Evolutionary conservation across 495 filamentous ascomycete species (phyloP).

Genomic region (Lophiostoma macrostomum): DNA sequence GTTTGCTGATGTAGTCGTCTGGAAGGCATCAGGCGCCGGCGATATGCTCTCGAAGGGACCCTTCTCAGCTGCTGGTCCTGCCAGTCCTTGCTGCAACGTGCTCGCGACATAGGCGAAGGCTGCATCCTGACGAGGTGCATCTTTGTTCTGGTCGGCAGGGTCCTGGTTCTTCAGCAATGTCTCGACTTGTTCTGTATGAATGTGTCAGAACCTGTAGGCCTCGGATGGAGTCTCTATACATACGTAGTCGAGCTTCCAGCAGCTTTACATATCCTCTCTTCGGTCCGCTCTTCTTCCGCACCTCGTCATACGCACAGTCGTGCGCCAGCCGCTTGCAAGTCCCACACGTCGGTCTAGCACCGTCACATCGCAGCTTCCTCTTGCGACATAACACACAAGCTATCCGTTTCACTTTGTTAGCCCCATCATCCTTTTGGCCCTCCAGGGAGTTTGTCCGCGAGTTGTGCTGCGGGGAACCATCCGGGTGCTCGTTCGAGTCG

Average conservation of each 20-base stretch:
- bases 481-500: slow-evolving; percentile 28
- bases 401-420: slow-evolving; percentile 85
- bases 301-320: slow-evolving; percentile 92
- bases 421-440: slow-evolving; percentile 51
- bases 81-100: slow-evolving; percentile 7
- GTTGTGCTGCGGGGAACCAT: neutral
- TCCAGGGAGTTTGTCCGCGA: slow-evolving; percentile 33
- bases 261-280: slow-evolving; percentile 99
- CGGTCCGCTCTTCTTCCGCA: slow-evolving; percentile 93
- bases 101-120: slow-evolving; percentile 25
- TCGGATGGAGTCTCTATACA: slow-evolving; percentile 31
- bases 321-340: slow-evolving; percentile 89
- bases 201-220: slow-evolving; percentile 3
- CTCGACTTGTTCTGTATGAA: slow-evolving; percentile 80
- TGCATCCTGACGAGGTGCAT: slow-evolving; percentile 10
- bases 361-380: slow-evolving; percentile 83
- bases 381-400: slow-evolving; percentile 96
- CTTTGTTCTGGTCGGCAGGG: slow-evolving; percentile 17
- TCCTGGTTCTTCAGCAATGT: slow-evolving; percentile 78
- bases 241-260: slow-evolving; percentile 89
- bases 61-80: slow-evolving; percentile 1
- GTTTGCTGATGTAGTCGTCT: slow-evolving; percentile 26
- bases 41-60: slow-evolving; percentile 22
- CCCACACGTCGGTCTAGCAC: slow-evolving; percentile 78
- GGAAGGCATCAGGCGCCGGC: slow-evolving; percentile 23